phyloP scores from a whole-genome alignment of 2,329 filamentous ascomycete genomes.

The Penicillium thymicola region DNA sequence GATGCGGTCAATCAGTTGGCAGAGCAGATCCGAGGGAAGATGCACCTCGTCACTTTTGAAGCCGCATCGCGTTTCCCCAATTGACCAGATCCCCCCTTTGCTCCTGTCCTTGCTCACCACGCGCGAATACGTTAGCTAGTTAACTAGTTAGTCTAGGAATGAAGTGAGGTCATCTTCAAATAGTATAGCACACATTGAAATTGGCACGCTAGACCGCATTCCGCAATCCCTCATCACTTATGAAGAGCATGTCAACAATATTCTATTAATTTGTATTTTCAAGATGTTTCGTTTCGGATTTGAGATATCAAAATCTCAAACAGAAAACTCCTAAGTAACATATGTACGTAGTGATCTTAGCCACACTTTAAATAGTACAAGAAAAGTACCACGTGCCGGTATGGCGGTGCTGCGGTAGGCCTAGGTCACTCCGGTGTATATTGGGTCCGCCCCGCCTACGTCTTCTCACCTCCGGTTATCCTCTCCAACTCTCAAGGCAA shows the following conservation, averaged over 20 bases:
- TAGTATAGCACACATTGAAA: background rate
- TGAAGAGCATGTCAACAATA: background rate
- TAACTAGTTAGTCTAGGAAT: background rate
- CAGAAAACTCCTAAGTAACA: background rate
- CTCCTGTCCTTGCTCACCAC: too few species aligned
- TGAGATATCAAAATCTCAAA: background rate
- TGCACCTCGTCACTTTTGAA: too few species aligned
- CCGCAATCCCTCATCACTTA: background rate
- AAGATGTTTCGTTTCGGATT: background rate
- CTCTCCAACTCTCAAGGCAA: conserved; percentile 20
- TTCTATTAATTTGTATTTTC: background rate
- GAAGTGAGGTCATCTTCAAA: background rate
- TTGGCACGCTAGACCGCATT: background rate
- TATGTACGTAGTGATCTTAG: background rate
- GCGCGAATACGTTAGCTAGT: too few species aligned
- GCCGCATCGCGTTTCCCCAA: too few species aligned
- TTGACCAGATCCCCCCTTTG: too few species aligned
- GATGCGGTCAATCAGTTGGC: too few species aligned
- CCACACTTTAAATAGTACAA: conserved; percentile 11
- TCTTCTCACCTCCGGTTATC: conserved; percentile 10
- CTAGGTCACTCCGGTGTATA: conserved; percentile 16
- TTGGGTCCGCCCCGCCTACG: conserved; percentile 16
- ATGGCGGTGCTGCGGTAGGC: conserved; percentile 8
- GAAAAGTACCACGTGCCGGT: conserved; percentile 20
- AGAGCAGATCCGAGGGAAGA: too few species aligned